Evolutionary conservation across 2,329 filamentous ascomycete genomes (phyloP).

Genomic region (Phaeophleospora eucalypticola): DNA sequence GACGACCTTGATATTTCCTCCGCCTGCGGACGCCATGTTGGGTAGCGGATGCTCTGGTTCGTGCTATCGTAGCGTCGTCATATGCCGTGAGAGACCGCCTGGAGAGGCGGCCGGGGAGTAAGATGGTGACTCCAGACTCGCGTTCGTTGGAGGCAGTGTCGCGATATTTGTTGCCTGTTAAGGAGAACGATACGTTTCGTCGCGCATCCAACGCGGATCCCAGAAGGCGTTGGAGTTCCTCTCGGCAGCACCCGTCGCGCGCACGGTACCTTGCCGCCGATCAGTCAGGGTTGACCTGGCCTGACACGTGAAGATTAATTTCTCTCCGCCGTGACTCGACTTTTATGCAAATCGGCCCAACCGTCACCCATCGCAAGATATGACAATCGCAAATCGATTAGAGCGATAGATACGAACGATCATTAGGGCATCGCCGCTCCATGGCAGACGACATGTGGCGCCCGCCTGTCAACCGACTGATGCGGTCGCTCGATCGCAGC

Average conservation of each 20-base stretch:
- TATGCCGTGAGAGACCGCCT: conserved; percentile 4
- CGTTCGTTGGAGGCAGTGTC: too few relatives aligned
- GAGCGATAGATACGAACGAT: neutral
- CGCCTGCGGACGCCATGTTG: conserved; percentile 48
- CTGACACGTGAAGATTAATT: too few relatives aligned
- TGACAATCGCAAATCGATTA: neutral
- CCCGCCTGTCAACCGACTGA: conserved; percentile 74
- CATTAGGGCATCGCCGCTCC: conserved; percentile 1
- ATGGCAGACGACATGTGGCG: conserved; percentile 57
- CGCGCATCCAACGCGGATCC: neutral
- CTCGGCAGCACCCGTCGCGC: too few relatives aligned
- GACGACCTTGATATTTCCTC: conserved; percentile 99
- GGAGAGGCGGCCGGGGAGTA: conserved; percentile 8
- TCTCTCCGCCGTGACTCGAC: too few relatives aligned
- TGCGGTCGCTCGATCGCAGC: conserved; percentile 74
- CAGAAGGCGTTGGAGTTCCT: neutral
- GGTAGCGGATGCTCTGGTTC: neutral
- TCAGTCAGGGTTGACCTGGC: too few relatives aligned
- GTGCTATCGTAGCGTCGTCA: conserved; percentile 8
- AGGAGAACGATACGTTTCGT: too few relatives aligned
- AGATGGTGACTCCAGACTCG: neutral
- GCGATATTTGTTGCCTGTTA: too few relatives aligned
- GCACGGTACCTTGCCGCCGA: too few relatives aligned
- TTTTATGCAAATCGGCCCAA: neutral
- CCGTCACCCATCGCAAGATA: neutral